These are phyloP conservation scores for Entelexis paramagnoliae DNA, from an alignment of 1,139 yeast genomes.

Conservation along the genomic window DNA sequence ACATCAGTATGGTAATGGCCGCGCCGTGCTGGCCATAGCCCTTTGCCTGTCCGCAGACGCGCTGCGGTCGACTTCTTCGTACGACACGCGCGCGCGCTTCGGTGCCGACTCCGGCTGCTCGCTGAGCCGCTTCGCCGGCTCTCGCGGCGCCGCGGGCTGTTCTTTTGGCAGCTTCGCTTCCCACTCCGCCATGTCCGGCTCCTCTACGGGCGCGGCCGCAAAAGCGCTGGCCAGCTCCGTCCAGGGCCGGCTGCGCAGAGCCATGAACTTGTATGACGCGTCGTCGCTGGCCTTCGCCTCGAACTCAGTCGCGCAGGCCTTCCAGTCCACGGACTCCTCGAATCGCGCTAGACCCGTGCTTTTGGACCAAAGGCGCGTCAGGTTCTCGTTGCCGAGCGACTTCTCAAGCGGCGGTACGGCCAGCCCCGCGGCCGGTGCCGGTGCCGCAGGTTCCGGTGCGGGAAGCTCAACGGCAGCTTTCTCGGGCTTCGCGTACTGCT, in stretches of 20 bases:
- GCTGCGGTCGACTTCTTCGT: conserved; percentile 9
- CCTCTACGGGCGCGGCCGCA: not conserved
- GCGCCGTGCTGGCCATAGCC: conserved; percentile 4
- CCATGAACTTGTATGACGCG: not conserved
- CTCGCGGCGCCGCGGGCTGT: not conserved
- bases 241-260: conserved; percentile 5
- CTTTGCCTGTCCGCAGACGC: conserved; percentile 7
- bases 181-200: conserved; percentile 6
- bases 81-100: conserved; percentile 12
- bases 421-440: not conserved
- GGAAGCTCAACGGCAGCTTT: not conserved
- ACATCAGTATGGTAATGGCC: conserved; percentile 15
- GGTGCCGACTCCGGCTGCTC: conserved; percentile 6
- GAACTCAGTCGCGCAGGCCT: not conserved
- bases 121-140: not conserved
- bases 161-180: conserved; percentile 3
- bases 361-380: conserved; percentile 7
- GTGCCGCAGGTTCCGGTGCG: not conserved
- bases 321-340: not conserved
- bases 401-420: not conserved
- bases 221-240: not conserved
- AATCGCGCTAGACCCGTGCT: not conserved
- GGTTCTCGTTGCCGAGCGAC: conserved; percentile 9
- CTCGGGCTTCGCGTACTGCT: conserved; percentile 7
- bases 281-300: not conserved